Evolutionary conservation across 805 yeast genomes (phyloP), one percentile per base, ranked within the genome.

Genomic region (Tanozyma kutaoensis): DNA sequence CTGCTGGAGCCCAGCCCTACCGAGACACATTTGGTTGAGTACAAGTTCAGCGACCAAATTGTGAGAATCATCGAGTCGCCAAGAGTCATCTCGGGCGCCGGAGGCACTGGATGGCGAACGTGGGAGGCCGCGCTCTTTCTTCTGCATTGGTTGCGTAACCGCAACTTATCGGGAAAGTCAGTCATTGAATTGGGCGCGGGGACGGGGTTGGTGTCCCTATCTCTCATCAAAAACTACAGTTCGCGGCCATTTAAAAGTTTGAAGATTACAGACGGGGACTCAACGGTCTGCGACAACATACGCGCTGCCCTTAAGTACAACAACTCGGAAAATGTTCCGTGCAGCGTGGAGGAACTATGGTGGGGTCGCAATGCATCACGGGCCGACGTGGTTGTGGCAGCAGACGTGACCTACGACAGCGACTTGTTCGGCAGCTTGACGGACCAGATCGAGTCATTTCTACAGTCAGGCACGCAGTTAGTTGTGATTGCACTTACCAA

Each of bases 361-460:
- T 17, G 20, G 20, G 20, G 20, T 17, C 9, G 10, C 9, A 17
- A 17, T n/a, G n/a, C 8, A 17, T 8, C 10, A 10, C 8, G 20
- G 10, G 48, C 58, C 3, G 72, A 75, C 38, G 47, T 74, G 1
- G 52, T 84, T 1, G 42, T 82, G 3, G 95, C 86, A 0, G 91
- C 95, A 0, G 97, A 86, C 48, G 82, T 86, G 10, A 82, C 95
- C 0, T 86, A 80, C 48, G 96, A 86, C n/a, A n/a, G n/a, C n/a
- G n/a, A n/a, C n/a, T n/a, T n/a, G n/a, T n/a, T n/a, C n/a, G n/a
- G n/a, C n/a, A n/a, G n/a, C n/a, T n/a, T n/a, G n/a, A n/a, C n/a
- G n/a, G n/a, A n/a, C n/a, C n/a, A n/a, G n/a, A n/a, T n/a, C n/a
- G n/a, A n/a, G n/a, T n/a, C n/a, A n/a, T n/a, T n/a, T n/a, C n/a